A percentile compares a stretch with the other conserved stretches of the same genome.
Evolutionary conservation across 805 yeast species (phyloP).

Genomic region (Pichia thaimueangensis): DNA sequence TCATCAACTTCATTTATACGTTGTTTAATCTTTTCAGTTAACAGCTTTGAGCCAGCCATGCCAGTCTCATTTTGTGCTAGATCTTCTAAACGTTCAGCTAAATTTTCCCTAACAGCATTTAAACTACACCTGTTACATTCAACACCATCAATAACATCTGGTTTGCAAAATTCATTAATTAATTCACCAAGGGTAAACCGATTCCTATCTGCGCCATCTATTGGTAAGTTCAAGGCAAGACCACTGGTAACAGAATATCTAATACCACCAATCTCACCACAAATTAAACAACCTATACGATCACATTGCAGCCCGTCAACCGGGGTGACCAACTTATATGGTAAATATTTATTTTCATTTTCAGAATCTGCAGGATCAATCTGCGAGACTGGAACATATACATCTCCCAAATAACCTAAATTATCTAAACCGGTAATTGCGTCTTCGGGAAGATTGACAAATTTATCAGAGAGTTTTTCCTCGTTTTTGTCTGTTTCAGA

Average conservation of each 20-base stretch:
- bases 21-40: conserved; percentile 31
- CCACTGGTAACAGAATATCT: conserved; percentile 76
- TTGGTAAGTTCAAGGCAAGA: conserved; percentile 61
- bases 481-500: conserved; percentile 14
- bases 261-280: conserved; percentile 94
- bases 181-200: conserved; percentile 44
- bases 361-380: conserved; percentile 62
- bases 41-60: not conserved
- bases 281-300: conserved; percentile 80
- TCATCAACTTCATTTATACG: conserved; percentile 44
- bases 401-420: conserved; percentile 55
- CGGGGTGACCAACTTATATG: conserved; percentile 68
- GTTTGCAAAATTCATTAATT: conserved; percentile 60
- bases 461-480: conserved; percentile 19
- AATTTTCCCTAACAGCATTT: conserved; percentile 47
- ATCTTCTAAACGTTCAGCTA: conserved; percentile 33
- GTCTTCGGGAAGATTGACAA: conserved; percentile 23
- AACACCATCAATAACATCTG: conserved; percentile 88
- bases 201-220: conserved; percentile 31
- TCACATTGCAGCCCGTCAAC: conserved; percentile 88
- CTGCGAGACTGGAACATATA: conserved; percentile 66
- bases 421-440: conserved; percentile 35
- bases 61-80: conserved; percentile 13
- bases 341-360: conserved; percentile 38
- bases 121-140: conserved; percentile 92